These are phyloP conservation scores for Vigna angularis DNA, from an alignment of 306 rosid genomes.

Conservation along the genomic window DNA sequence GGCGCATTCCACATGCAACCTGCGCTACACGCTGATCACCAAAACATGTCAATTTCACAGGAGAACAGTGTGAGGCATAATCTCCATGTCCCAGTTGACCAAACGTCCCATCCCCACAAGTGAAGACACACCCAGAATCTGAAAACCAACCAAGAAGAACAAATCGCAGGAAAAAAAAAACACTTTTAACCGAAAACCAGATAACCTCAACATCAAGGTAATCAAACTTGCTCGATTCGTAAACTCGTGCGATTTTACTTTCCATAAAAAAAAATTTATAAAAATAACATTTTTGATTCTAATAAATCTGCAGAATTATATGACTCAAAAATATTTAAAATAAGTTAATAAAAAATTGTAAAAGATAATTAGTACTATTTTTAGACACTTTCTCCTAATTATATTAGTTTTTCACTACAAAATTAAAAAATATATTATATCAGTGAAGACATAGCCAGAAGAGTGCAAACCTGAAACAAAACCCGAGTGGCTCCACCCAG, in stretches of 20 bases:
- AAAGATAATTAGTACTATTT: no score
- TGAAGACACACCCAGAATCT: constrained; percentile 73
- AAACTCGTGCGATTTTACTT: no score
- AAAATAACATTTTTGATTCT: no score
- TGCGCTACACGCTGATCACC: constrained; percentile 57
- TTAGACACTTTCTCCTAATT: no score
- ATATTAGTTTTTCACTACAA: no score
- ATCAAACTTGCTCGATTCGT: no score
- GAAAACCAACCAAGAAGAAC: constrained; percentile 30
- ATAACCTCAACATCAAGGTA: background rate
- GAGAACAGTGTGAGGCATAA: constrained; percentile 57
- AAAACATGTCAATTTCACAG: constrained; percentile 68
- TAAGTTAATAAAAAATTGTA: no score
- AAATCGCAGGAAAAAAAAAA: background rate
- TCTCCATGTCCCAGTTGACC: constrained; percentile 99
- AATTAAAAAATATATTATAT: background rate
- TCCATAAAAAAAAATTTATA: no score
- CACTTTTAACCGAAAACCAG: constrained; percentile 6
- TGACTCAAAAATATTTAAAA: no score
- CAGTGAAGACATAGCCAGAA: background rate
- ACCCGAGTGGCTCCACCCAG: constrained; percentile 96
- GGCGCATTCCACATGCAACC: constrained; percentile 94
- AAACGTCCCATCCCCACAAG: constrained; percentile 91
- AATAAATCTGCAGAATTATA: no score
- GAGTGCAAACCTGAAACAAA: constrained; percentile 81